These are phyloP conservation scores for Salinomyces thailandicus DNA, from an alignment of 2,329 filamentous ascomycete genomes.

Conservation along the genomic window DNA sequence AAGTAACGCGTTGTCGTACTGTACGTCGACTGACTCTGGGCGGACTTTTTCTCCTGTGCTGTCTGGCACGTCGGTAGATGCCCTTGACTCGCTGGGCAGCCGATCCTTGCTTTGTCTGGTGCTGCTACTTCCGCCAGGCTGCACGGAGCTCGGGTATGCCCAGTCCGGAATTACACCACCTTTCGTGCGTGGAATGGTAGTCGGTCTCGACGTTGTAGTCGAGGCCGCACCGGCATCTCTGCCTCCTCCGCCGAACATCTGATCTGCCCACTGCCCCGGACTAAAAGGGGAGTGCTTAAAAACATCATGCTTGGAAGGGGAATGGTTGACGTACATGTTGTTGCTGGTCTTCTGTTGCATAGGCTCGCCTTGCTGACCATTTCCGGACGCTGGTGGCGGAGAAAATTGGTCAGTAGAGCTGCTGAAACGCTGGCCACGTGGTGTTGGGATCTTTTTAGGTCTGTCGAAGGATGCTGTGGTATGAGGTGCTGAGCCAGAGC, in stretches of 20 bases:
- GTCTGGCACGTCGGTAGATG: neutral
- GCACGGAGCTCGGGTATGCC: neutral
- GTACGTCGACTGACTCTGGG: neutral
- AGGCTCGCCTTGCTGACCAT: constrained; percentile 11
- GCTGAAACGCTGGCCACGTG: constrained; percentile 21
- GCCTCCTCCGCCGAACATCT: constrained; percentile 9
- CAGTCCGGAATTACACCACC: neutral
- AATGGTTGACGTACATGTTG: constrained; percentile 23
- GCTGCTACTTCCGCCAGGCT: neutral
- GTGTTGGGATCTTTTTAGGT: constrained; percentile 24
- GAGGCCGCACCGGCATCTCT: neutral
- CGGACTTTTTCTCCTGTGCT: neutral
- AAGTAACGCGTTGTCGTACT: constrained; percentile 5
- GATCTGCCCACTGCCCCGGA: constrained; percentile 2
- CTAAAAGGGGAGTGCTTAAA: constrained; percentile 3
- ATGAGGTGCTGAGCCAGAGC: constrained; percentile 9
- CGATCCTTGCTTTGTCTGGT: neutral
- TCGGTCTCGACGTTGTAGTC: too few relatives aligned
- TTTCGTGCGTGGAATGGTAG: too few relatives aligned
- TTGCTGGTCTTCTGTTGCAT: constrained; percentile 22
- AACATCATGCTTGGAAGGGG: constrained; percentile 2
- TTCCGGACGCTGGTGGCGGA: constrained; percentile 4
- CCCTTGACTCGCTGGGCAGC: neutral
- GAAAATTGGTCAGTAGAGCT: constrained; percentile 8
- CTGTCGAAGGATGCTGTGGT: constrained; percentile 9